A percentile compares a stretch with the other conserved stretches of the same genome.
Evolutionary conservation across 148 eudicot genomes (phyloP).

Genomic region (Rhododendron molle): DNA sequence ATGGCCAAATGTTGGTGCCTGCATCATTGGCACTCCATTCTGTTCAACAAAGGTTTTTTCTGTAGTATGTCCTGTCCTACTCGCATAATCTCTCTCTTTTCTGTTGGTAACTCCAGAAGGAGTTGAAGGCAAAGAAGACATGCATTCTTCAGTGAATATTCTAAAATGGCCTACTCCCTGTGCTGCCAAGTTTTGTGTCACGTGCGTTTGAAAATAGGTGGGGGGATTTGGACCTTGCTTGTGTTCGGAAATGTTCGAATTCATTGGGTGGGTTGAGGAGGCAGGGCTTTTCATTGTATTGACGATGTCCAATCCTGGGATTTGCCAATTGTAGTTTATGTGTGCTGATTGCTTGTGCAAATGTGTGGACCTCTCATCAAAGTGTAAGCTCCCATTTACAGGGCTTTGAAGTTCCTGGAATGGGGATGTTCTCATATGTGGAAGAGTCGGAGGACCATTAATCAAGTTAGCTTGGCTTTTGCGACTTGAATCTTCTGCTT

Average conservation of each 20-base stretch:
- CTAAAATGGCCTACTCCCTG: conserved; percentile 14
- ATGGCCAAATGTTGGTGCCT: conserved; percentile 15
- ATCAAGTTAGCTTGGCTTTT: conserved; percentile 13
- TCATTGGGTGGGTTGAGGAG: conserved; percentile 10
- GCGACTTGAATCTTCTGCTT: conserved; percentile 25
- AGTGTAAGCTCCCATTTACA: conserved; percentile 15
- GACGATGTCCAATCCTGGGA: conserved; percentile 9
- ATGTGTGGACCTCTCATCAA: conserved; percentile 7
- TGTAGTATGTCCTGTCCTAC: conserved; percentile 17
- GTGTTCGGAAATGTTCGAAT: conserved; percentile 14
- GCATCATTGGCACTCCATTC: conserved; percentile 19
- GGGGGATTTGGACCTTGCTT: conserved; percentile 20
- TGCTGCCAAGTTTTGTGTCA: conserved; percentile 18
- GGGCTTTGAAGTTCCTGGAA: conserved; percentile 22
- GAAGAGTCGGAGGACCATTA: background rate
- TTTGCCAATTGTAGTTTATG: conserved; percentile 12
- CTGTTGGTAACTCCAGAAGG: conserved; percentile 13
- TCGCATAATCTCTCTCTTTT: conserved; percentile 8
- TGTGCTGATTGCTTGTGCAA: conserved; percentile 23
- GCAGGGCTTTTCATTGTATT: conserved; percentile 8
- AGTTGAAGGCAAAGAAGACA: conserved; percentile 23
- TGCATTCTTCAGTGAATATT: conserved; percentile 21
- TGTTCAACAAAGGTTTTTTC: conserved; percentile 13
- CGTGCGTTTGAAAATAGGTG: conserved; percentile 16
- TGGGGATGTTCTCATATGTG: conserved; percentile 8